Percentiles rank a stretch among this genome's conserved stretches.
Conservation (phyloP, 2,329 filamentous ascomycete species). For the Curvularia eragrostidis region DNA sequence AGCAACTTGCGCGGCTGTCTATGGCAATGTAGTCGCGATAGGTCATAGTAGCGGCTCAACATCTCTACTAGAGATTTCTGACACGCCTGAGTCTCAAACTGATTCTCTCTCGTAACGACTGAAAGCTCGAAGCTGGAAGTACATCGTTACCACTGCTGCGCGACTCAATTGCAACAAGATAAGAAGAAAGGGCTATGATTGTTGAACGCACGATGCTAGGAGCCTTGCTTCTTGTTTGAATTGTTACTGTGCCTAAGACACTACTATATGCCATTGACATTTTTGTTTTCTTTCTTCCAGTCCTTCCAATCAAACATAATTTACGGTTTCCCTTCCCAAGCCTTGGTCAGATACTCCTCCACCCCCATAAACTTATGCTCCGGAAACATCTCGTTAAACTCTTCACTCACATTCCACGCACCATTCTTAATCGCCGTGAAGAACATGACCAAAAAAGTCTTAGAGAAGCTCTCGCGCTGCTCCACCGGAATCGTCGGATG, state of each 20-base stretch:
- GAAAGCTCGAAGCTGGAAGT: neutral
- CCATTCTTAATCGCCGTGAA: slow-evolving; percentile 53
- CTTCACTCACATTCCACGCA: slow-evolving; percentile 54
- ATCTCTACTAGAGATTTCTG: neutral
- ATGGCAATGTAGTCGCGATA: neutral
- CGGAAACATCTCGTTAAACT: slow-evolving; percentile 56
- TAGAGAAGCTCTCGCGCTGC: slow-evolving; percentile 43
- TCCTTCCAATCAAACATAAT: no score
- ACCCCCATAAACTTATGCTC: slow-evolving; percentile 53
- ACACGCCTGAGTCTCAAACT: neutral
- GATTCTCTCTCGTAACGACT: neutral
- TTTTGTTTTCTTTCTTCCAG: neutral
- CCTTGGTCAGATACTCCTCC: slow-evolving; percentile 53
- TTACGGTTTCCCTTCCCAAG: slow-evolving; percentile 52
- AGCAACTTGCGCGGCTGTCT: neutral
- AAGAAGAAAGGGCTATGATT: no score
- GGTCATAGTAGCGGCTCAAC: neutral
- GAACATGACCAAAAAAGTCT: slow-evolving; percentile 52
- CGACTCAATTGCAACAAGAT: no score
- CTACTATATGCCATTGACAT: neutral
- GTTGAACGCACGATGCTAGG: no score
- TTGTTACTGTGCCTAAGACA: no score
- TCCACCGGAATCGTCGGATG: slow-evolving; percentile 50
- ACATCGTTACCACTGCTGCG: no score
- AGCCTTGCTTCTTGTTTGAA: no score